Conservation (phyloP, 164 flowering plant genomes). For the Echeveria elegans region DNA sequence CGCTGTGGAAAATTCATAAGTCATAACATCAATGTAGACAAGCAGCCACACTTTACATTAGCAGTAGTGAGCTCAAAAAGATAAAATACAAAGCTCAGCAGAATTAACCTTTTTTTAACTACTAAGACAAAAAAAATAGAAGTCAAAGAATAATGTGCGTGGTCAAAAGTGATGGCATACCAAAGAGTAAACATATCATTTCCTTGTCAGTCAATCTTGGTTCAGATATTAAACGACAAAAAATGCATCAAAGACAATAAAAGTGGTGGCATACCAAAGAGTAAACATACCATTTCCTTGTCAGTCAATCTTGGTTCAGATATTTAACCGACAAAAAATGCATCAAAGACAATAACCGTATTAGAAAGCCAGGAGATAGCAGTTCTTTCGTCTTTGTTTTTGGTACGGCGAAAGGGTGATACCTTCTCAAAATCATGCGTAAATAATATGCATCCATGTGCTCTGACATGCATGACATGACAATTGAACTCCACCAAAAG, state of each 20-base stretch:
- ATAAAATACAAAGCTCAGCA: background rate
- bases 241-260: slow-evolving; percentile 18
- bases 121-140: background rate
- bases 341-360: slow-evolving; percentile 13
- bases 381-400: background rate
- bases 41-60: background rate
- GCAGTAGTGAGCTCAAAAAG: background rate
- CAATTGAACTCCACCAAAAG: slow-evolving; percentile 88
- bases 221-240: slow-evolving; percentile 12
- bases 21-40: background rate
- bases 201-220: slow-evolving; percentile 71
- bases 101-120: background rate
- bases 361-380: too few species aligned
- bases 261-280: slow-evolving; percentile 6
- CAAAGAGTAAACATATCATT: slow-evolving; percentile 52
- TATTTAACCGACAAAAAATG: slow-evolving; percentile 16
- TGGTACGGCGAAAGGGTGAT: background rate
- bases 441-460: slow-evolving; percentile 96
- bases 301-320: slow-evolving; percentile 52
- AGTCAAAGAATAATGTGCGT: too few species aligned
- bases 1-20: background rate
- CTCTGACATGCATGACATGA: slow-evolving; percentile 57
- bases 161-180: slow-evolving; percentile 8
- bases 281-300: slow-evolving; percentile 67
- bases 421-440: slow-evolving; percentile 83